Conservation (phyloP, 2,329 filamentous ascomycete species). For the Colletotrichum sojae region DNA sequence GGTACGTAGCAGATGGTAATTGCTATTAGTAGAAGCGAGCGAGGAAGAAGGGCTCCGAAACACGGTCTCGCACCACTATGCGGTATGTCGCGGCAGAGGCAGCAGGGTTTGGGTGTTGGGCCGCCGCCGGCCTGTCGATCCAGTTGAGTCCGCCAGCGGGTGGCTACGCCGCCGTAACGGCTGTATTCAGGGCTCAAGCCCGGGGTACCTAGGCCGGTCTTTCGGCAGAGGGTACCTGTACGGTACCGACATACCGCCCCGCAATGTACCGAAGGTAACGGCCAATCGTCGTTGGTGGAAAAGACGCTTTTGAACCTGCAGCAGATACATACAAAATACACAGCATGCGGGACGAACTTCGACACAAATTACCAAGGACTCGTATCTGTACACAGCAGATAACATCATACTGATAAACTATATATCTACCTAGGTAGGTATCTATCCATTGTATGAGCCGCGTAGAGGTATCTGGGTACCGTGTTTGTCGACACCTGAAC, state of each 20-base stretch:
- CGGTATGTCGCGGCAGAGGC: neutral
- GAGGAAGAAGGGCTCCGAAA: slow-evolving; percentile 23
- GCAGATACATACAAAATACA: neutral
- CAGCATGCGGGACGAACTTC: too few species aligned
- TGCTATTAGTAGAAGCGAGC: neutral
- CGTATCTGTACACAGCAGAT: neutral
- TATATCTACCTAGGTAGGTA: too few species aligned
- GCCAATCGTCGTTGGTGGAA: slow-evolving; percentile 16
- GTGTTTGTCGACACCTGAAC: too few species aligned
- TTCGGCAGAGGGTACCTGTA: neutral
- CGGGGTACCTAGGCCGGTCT: slow-evolving; percentile 29
- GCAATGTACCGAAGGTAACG: too few species aligned
- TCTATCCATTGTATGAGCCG: neutral
- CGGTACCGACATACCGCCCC: too few species aligned
- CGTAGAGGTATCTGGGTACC: too few species aligned
- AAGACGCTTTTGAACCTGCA: neutral
- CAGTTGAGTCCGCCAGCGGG: slow-evolving; percentile 1
- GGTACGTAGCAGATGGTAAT: neutral
- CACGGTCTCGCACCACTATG: slow-evolving; percentile 7
- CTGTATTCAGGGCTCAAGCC: slow-evolving; percentile 14
- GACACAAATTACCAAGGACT: too few species aligned
- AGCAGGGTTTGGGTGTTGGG: slow-evolving; percentile 23
- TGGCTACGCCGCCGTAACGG: neutral
- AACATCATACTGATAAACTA: neutral
- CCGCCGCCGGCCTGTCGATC: slow-evolving; percentile 9